Conservation (phyloP, 208 protist species). For the Acanthamoeba royreba region DNA sequence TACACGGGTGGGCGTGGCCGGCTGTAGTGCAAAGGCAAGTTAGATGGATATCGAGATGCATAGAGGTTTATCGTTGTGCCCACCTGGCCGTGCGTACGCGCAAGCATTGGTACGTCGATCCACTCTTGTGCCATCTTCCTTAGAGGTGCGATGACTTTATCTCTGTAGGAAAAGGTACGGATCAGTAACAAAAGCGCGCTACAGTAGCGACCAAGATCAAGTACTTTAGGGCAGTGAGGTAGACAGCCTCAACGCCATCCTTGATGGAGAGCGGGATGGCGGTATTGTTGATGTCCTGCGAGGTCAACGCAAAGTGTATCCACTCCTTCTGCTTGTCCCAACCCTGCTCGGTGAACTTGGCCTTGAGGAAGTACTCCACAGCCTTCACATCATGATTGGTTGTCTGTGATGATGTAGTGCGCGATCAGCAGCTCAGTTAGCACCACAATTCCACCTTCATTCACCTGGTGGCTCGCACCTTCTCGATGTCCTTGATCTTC, state of each 20-base stretch:
- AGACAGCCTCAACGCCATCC: conserved; percentile 81
- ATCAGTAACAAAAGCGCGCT: too few relatives aligned
- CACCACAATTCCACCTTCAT: too few relatives aligned
- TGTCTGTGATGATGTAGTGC: not conserved
- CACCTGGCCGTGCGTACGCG: conserved; percentile 88
- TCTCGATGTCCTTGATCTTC: conserved; percentile 90
- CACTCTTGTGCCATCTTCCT: conserved; percentile 73
- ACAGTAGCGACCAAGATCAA: too few relatives aligned
- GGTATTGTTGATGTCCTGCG: conserved; percentile 97
- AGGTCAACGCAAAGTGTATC: conserved; percentile 96
- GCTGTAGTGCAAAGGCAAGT: conserved; percentile 59
- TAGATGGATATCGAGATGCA: too few relatives aligned
- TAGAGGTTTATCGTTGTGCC: too few relatives aligned
- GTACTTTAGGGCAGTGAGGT: conserved; percentile 81
- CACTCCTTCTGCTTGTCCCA: conserved; percentile 86
- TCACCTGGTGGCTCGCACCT: too few relatives aligned
- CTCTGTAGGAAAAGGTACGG: too few relatives aligned
- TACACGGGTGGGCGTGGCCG: conserved; percentile 90
- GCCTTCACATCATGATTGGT: conserved; percentile 97
- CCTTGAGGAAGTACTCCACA: conserved; percentile 94
- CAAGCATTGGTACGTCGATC: conserved; percentile 89
- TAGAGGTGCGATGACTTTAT: conserved; percentile 71
- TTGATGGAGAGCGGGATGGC: conserved; percentile 90
- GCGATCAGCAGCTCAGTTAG: not conserved
- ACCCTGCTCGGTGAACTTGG: conserved; percentile 80